These are phyloP conservation scores for Lichtheimia hyalospora DNA, from an alignment of 371 early-diverging fungal genomes.

Conservation along the genomic window DNA sequence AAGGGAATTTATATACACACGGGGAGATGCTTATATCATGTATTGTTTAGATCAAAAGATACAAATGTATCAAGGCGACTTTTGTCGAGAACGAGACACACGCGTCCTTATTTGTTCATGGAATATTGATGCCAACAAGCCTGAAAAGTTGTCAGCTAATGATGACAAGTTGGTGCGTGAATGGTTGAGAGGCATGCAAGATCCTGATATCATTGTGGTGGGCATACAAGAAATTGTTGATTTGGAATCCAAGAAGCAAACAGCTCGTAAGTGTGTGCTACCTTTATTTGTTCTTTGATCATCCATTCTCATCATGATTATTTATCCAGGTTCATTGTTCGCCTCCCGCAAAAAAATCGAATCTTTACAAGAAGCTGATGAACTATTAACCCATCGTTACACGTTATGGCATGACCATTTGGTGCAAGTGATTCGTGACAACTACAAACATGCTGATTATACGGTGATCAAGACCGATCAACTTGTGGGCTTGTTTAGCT, in stretches of 20 bases:
- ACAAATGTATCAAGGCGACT: slow-evolving; percentile 50
- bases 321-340: slow-evolving; percentile 54
- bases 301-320: slow-evolving; percentile 19
- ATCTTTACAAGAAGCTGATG: slow-evolving; percentile 46
- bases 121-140: slow-evolving; percentile 79
- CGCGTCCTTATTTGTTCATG: slow-evolving; percentile 74
- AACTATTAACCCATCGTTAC: slow-evolving; percentile 57
- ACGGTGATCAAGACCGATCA: slow-evolving; percentile 72
- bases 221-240: slow-evolving; percentile 91
- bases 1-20: neutral
- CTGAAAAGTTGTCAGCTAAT: slow-evolving; percentile 43
- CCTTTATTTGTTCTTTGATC: slow-evolving; percentile 35
- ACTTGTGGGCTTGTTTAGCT: slow-evolving; percentile 80
- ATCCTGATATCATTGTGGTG: slow-evolving; percentile 77
- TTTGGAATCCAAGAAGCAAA: slow-evolving; percentile 73
- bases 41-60: slow-evolving; percentile 48
- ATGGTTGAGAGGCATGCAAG: slow-evolving; percentile 59
- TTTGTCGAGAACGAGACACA: slow-evolving; percentile 58
- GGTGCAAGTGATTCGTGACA: slow-evolving; percentile 49
- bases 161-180: slow-evolving; percentile 39
- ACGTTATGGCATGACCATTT: slow-evolving; percentile 73
- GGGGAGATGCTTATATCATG: slow-evolving; percentile 3
- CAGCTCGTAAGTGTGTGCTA: slow-evolving; percentile 55
- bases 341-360: slow-evolving; percentile 56
- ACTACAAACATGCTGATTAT: slow-evolving; percentile 50